Conservation (phyloP, 208 protist genomes). For the Leishmania braziliensis region DNA sequence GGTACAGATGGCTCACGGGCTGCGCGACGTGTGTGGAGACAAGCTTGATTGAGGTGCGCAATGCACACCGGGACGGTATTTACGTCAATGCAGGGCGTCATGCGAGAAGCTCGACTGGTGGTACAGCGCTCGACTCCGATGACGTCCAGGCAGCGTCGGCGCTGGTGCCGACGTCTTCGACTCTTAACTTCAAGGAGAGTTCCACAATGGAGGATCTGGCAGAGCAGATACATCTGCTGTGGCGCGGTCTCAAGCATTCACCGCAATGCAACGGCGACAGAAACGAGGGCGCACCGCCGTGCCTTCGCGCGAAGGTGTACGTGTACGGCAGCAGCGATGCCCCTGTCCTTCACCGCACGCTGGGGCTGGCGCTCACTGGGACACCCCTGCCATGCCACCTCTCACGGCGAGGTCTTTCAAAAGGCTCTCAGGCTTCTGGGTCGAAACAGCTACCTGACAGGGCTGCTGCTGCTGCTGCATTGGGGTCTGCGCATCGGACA, state of each 20-base stretch:
- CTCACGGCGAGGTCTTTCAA: not conserved
- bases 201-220: constrained; percentile 45
- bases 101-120: not conserved
- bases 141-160: not conserved
- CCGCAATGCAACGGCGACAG: not conserved
- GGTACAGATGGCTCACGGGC: constrained; percentile 46
- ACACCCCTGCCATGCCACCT: not conserved
- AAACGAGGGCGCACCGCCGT: not conserved
- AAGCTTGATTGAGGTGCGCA: constrained; percentile 35
- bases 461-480: not conserved
- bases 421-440: not conserved
- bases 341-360: constrained; percentile 48
- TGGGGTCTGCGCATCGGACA: not conserved
- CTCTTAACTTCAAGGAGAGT: constrained; percentile 26
- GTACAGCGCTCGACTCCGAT: not conserved
- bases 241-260: constrained; percentile 15
- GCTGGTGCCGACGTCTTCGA: not conserved
- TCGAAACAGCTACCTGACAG: not conserved
- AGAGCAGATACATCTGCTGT: constrained; percentile 24
- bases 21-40: constrained; percentile 37
- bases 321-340: constrained; percentile 60
- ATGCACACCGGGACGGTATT: constrained; percentile 16
- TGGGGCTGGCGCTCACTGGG: constrained; percentile 23
- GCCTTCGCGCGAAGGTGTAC: constrained; percentile 35
- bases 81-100: not conserved